These are phyloP conservation scores for Solanum sejunctum DNA, from an alignment of 257 asterid species.

Conservation along the genomic window DNA sequence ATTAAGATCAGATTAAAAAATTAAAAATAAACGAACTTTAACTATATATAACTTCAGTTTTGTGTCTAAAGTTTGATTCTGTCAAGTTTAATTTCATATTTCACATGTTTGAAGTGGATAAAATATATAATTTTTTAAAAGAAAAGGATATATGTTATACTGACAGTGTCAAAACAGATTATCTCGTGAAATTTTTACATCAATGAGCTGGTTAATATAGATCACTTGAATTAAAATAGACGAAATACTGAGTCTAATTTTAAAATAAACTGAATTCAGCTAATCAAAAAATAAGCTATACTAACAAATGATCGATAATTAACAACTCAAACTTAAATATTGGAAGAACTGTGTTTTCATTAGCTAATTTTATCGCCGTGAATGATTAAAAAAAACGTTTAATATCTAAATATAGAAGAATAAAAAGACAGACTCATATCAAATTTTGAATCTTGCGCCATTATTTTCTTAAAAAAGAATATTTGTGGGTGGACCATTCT, in stretches of 20 bases:
- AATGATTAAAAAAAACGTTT: not conserved
- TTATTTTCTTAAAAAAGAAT: not conserved
- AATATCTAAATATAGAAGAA: not conserved
- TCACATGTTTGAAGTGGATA: not conserved
- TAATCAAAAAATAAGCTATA: no score
- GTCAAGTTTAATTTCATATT: not conserved
- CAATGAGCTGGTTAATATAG: no score
- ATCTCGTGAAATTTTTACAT: not conserved
- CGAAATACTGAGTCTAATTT: no score
- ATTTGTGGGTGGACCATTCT: not conserved
- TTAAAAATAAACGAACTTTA: not conserved
- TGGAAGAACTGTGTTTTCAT: not conserved
- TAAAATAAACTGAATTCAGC: no score
- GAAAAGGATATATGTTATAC: no score
- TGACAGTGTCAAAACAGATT: not conserved
- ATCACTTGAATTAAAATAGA: no score
- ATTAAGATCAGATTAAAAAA: no score
- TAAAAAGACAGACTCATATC: not conserved
- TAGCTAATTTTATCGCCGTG: not conserved
- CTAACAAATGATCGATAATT: not conserved
- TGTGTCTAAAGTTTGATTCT: not conserved
- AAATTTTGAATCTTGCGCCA: not conserved
- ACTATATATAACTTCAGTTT: not conserved
- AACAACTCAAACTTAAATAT: not conserved
- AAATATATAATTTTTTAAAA: no score